Percentiles rank a stretch among this genome's conserved stretches.
These are phyloP conservation scores for Fomitopsis palustris DNA, from an alignment of 1,284 basidiomycete species.

Conservation along the genomic window DNA sequence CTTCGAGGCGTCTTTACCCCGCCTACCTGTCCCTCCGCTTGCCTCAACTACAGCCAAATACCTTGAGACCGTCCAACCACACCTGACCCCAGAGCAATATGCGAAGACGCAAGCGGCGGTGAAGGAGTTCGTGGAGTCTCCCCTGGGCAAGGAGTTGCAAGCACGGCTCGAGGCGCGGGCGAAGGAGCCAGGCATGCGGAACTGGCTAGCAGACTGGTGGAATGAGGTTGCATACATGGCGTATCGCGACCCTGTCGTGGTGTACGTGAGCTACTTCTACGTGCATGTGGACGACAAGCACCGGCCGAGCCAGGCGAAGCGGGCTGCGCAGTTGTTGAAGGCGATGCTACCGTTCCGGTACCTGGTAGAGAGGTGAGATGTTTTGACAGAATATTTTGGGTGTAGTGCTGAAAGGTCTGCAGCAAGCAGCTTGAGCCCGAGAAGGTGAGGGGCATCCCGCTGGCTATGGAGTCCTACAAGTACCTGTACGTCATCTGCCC, in stretches of 20 bases:
- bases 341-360: slow-evolving; percentile 82
- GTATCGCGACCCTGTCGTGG: slow-evolving; percentile 87
- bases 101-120: slow-evolving; percentile 58
- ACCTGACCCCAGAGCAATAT: slow-evolving; percentile 64
- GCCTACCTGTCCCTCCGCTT: slow-evolving; percentile 82
- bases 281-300: slow-evolving; percentile 74
- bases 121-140: slow-evolving; percentile 68
- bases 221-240: slow-evolving; percentile 89
- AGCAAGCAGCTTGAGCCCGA: slow-evolving; percentile 89
- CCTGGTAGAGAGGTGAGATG: slow-evolving; percentile 72
- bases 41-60: slow-evolving; percentile 83
- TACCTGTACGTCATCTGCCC: slow-evolving; percentile 62
- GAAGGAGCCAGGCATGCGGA: slow-evolving; percentile 53
- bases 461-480: slow-evolving; percentile 96
- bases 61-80: slow-evolving; percentile 78
- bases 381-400: not conserved
- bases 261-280: slow-evolving; percentile 96
- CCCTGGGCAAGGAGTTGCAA: slow-evolving; percentile 77
- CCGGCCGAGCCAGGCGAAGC: slow-evolving; percentile 52
- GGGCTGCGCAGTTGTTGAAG: slow-evolving; percentile 82
- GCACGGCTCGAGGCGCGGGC: slow-evolving; percentile 76
- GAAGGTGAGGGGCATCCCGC: slow-evolving; percentile 74
- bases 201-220: slow-evolving; percentile 98
- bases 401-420: not conserved
- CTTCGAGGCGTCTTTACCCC: slow-evolving; percentile 77